Percentiles rank a stretch among this genome's conserved stretches.
Conservation (phyloP, 768 basidiomycete genomes). For the Mycena rebaudengoi region DNA sequence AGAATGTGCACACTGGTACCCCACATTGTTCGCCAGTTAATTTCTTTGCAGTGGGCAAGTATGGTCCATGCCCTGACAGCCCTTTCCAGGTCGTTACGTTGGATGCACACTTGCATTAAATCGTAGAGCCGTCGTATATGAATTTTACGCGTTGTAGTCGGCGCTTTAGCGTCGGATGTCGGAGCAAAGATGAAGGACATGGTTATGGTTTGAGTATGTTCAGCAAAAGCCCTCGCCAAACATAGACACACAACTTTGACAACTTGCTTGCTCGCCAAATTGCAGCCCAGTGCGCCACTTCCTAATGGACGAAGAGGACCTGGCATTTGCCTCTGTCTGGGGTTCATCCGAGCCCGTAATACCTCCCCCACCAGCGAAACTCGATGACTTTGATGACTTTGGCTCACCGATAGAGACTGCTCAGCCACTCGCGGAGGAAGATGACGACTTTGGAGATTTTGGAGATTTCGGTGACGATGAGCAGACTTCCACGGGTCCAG, state of each 20-base stretch:
- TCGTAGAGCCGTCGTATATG: conserved; percentile 82
- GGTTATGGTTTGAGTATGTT: not conserved
- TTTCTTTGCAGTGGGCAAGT: conserved; percentile 78
- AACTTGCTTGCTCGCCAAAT: not conserved
- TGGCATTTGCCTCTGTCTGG: conserved; percentile 81
- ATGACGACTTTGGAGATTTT: conserved; percentile 89
- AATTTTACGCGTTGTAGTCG: conserved; percentile 66
- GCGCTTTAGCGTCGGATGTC: conserved; percentile 51
- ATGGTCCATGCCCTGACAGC: conserved; percentile 80
- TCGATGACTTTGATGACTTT: conserved; percentile 73
- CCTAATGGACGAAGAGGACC: conserved; percentile 71
- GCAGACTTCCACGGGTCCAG: conserved; percentile 37
- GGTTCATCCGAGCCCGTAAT: conserved; percentile 53
- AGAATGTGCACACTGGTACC: conserved; percentile 68
- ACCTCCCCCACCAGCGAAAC: conserved; percentile 36
- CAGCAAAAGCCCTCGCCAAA: not conserved
- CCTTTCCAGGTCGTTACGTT: conserved; percentile 67
- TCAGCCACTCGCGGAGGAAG: conserved; percentile 53
- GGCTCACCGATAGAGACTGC: conserved; percentile 54
- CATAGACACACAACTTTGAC: not conserved
- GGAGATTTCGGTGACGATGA: conserved; percentile 84
- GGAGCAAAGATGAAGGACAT: conserved; percentile 71
- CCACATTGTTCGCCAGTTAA: conserved; percentile 81
- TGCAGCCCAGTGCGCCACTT: not conserved
- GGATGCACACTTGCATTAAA: conserved; percentile 74